These are phyloP conservation scores for Schizochytrium sp. DNA, from an alignment of 108 stramenopile species.

Conservation along the genomic window DNA sequence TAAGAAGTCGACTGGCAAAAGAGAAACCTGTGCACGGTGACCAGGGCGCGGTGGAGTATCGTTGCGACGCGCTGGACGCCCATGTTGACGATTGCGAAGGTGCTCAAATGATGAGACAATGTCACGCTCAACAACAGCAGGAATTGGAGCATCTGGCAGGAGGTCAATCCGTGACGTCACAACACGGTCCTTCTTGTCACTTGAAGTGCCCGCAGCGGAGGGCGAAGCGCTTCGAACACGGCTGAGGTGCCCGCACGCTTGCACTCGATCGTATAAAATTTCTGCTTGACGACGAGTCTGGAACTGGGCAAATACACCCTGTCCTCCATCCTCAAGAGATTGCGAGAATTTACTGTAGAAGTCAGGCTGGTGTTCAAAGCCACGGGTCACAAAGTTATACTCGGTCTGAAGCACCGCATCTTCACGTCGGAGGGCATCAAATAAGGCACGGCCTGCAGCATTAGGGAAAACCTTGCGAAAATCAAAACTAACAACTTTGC, in stretches of 20 bases:
- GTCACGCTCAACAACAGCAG: conserved; percentile 45
- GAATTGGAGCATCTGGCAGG: conserved; percentile 43
- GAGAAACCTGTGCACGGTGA: conserved; percentile 11
- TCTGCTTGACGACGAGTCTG: conserved; percentile 58
- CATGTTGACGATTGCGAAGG: not conserved
- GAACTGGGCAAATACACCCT: conserved; percentile 55
- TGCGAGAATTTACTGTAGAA: conserved; percentile 1
- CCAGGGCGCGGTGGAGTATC: conserved; percentile 30
- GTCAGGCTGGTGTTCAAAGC: conserved; percentile 58
- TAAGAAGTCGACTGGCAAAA: conserved; percentile 17
- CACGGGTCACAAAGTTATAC: conserved; percentile 58
- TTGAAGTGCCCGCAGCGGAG: not conserved
- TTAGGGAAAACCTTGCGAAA: conserved; percentile 54
- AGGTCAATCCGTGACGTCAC: conserved; percentile 19
- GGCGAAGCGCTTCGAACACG: not conserved
- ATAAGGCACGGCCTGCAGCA: conserved; percentile 28
- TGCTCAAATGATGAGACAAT: conserved; percentile 52
- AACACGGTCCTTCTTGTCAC: not conserved
- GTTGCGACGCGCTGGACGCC: not conserved
- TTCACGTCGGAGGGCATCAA: conserved; percentile 51
- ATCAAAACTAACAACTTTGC: conserved; percentile 58
- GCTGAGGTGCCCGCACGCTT: conserved; percentile 7
- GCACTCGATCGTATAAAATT: conserved; percentile 39
- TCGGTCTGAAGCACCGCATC: conserved; percentile 38
- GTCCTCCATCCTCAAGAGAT: not conserved